phyloP scores from a whole-genome alignment of 108 stramenopile genomes.

The Seminavis robusta region DNA sequence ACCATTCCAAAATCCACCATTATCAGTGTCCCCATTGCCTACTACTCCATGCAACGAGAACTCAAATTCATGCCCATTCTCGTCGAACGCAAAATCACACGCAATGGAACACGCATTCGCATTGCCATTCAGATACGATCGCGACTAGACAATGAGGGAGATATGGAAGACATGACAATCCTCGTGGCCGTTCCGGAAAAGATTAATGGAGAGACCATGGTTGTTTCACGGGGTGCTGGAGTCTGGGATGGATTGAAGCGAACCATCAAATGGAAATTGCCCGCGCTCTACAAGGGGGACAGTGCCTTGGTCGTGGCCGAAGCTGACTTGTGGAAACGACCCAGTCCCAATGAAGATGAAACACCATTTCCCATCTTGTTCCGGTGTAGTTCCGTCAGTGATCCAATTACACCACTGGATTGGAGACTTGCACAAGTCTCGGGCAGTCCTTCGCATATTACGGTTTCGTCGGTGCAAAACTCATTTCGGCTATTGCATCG shows the following conservation, averaged over 20 bases:
- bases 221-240: constrained; percentile 54
- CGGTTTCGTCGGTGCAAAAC: constrained; percentile 7
- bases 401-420: constrained; percentile 53
- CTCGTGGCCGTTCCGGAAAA: constrained; percentile 42
- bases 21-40: constrained; percentile 33
- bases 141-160: constrained; percentile 61
- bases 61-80: constrained; percentile 57
- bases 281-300: constrained; percentile 54
- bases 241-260: constrained; percentile 52
- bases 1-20: constrained; percentile 52
- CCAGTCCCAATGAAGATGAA: constrained; percentile 2
- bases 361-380: constrained; percentile 64
- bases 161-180: constrained; percentile 57
- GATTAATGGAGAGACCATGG: constrained; percentile 38
- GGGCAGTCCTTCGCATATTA: constrained; percentile 27
- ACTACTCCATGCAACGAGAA: constrained; percentile 28
- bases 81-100: constrained; percentile 53
- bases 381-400: constrained; percentile 49
- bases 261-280: constrained; percentile 57
- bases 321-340: constrained; percentile 26
- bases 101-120: constrained; percentile 39
- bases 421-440: constrained; percentile 27
- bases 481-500: constrained; percentile 51
- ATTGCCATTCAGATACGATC: constrained; percentile 75
- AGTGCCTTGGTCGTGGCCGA: constrained; percentile 63